A percentile compares a stretch with the other conserved stretches of the same genome.
Evolutionary conservation across 768 basidiomycete species (phyloP).

Genomic region (Piloderma croceum): DNA sequence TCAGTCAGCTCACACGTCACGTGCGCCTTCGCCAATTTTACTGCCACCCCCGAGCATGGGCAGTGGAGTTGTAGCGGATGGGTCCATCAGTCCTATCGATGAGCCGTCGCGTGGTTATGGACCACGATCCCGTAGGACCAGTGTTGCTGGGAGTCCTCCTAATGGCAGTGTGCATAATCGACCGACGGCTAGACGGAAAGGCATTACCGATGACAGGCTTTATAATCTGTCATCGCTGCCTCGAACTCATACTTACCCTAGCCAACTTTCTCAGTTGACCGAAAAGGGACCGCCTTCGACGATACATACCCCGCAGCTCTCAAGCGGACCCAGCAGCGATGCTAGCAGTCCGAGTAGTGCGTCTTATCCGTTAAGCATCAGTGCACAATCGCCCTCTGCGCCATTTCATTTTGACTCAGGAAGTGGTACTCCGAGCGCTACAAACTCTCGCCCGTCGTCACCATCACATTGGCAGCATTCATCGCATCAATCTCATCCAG

Average conservation of each 20-base stretch:
- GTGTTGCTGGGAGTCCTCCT: slow-evolving; percentile 35
- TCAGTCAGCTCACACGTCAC: slow-evolving; percentile 61
- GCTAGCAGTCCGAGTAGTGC: slow-evolving; percentile 58
- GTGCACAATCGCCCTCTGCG: slow-evolving; percentile 2
- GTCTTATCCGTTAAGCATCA: slow-evolving; percentile 29
- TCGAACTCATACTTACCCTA: slow-evolving; percentile 29
- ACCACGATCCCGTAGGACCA: slow-evolving; percentile 24
- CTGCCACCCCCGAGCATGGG: slow-evolving; percentile 44
- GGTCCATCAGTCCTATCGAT: slow-evolving; percentile 30
- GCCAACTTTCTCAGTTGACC: slow-evolving; percentile 27
- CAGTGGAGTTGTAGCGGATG: slow-evolving; percentile 21
- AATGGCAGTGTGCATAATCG: too few species aligned
- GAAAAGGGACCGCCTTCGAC: too few species aligned
- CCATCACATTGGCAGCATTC: neutral
- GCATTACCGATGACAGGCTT: slow-evolving; percentile 26
- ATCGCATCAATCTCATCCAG: slow-evolving; percentile 10
- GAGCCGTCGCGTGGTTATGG: slow-evolving; percentile 22
- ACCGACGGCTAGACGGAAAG: slow-evolving; percentile 20
- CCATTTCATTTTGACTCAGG: slow-evolving; percentile 8
- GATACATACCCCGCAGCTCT: slow-evolving; percentile 55
- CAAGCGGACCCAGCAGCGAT: slow-evolving; percentile 59
- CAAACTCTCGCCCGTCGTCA: slow-evolving; percentile 46
- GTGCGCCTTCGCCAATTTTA: slow-evolving; percentile 66
- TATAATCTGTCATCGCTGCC: slow-evolving; percentile 22
- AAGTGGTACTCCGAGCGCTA: slow-evolving; percentile 37